phyloP scores from a whole-genome alignment of 805 yeast species.

The Starmera amethionina region DNA sequence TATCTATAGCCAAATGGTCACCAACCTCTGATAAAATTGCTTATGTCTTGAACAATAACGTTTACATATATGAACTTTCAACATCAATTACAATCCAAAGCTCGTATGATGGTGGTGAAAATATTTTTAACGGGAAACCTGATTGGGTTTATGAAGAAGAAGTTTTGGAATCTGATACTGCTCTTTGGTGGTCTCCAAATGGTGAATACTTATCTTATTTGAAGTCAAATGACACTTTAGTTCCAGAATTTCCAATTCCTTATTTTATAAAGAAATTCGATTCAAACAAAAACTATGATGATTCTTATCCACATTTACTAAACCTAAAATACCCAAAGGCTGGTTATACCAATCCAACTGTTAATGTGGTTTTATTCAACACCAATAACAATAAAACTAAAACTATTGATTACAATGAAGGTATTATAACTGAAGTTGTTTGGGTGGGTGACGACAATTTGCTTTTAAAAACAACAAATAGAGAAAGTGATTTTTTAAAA shows the following conservation, averaged over 20 bases:
- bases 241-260: constrained; percentile 65
- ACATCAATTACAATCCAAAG: constrained; percentile 25
- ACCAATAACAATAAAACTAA: constrained; percentile 20
- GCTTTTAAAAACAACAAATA: constrained; percentile 48
- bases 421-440: constrained; percentile 51
- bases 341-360: constrained; percentile 66
- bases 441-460: constrained; percentile 55
- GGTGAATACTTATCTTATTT: constrained; percentile 58
- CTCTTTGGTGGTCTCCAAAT: constrained; percentile 82
- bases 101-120: constrained; percentile 61
- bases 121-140: constrained; percentile 78
- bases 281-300: constrained; percentile 29
- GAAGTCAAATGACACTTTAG: constrained; percentile 63
- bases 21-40: constrained; percentile 62
- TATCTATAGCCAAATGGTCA: constrained; percentile 56
- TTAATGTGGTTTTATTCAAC: constrained; percentile 41
- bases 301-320: constrained; percentile 50
- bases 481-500: constrained; percentile 58
- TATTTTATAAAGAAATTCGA: constrained; percentile 37
- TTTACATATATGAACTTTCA: constrained; percentile 41
- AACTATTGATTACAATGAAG: constrained; percentile 32
- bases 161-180: constrained; percentile 58
- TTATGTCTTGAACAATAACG: constrained; percentile 58
- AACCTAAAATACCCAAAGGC: constrained; percentile 77
- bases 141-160: constrained; percentile 96